These are phyloP conservation scores for Xylaria sp. DNA, from an alignment of 2,329 filamentous ascomycete species.

Conservation along the genomic window DNA sequence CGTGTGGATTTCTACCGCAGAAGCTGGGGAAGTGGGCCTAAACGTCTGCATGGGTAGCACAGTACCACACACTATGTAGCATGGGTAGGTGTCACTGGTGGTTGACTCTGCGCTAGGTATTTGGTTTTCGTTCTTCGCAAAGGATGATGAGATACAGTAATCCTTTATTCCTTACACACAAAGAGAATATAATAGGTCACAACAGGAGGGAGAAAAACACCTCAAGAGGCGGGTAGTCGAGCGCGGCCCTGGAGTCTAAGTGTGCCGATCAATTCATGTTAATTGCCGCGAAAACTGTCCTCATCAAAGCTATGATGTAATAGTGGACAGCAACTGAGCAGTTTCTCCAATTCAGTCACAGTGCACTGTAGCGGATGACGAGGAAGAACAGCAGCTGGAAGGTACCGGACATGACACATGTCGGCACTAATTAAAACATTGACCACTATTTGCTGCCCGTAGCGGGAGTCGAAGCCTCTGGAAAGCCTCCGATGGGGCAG, in stretches of 20 bases:
- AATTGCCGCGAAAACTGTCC: slow-evolving; percentile 6
- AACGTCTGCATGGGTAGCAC: slow-evolving; percentile 19
- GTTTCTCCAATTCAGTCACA: slow-evolving; percentile 26
- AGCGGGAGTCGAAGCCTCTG: slow-evolving; percentile 27
- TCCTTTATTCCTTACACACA: neutral
- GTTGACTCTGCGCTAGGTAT: slow-evolving; percentile 15
- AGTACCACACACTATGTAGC: slow-evolving; percentile 7
- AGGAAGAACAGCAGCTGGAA: slow-evolving; percentile 5
- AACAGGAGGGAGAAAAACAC: neutral
- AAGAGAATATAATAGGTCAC: neutral
- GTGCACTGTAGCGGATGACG: slow-evolving; percentile 13
- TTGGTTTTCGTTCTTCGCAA: neutral
- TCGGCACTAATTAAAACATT: slow-evolving; percentile 1
- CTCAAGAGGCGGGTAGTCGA: neutral
- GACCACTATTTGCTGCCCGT: slow-evolving; percentile 4
- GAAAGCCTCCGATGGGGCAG: slow-evolving; percentile 26
- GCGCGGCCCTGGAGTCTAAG: neutral
- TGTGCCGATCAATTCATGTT: slow-evolving; percentile 24
- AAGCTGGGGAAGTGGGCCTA: slow-evolving; percentile 38
- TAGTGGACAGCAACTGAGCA: slow-evolving; percentile 17
- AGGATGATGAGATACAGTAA: slow-evolving; percentile 7
- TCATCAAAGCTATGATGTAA: slow-evolving; percentile 33
- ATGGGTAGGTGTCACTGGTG: slow-evolving; percentile 14
- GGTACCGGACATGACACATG: slow-evolving; percentile 1
- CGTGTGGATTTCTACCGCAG: neutral